These are phyloP conservation scores for Acanthamoeba lenticulata DNA, from an alignment of 208 protist genomes.

Conservation along the genomic window DNA sequence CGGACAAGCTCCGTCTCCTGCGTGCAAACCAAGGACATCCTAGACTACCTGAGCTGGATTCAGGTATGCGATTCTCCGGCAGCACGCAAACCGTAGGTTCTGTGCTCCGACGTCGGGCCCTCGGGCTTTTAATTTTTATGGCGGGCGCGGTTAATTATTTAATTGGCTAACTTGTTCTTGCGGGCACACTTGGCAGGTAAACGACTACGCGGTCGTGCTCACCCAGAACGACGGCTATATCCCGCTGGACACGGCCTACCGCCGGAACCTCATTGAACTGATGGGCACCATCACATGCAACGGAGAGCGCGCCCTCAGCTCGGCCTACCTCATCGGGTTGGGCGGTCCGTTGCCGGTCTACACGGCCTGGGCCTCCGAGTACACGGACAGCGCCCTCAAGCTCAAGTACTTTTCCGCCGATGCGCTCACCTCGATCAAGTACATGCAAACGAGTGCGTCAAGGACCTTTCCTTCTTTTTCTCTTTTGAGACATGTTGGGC, in stretches of 20 bases:
- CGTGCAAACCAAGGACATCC: background rate
- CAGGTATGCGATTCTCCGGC: background rate
- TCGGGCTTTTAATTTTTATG: too few relatives aligned
- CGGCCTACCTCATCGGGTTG: background rate
- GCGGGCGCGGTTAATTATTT: too few relatives aligned
- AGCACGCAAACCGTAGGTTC: too few relatives aligned
- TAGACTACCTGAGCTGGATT: background rate
- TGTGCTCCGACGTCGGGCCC: too few relatives aligned
- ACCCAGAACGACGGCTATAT: background rate
- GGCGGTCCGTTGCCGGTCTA: background rate
- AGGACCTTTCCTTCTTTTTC: background rate
- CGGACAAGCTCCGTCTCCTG: background rate
- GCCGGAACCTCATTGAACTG: background rate
- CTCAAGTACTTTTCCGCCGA: background rate
- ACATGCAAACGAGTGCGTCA: background rate
- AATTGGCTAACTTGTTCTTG: background rate
- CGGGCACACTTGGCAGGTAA: background rate
- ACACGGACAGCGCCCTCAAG: background rate
- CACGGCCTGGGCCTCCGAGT: background rate
- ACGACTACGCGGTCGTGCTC: background rate
- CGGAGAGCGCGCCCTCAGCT: background rate
- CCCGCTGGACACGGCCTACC: background rate
- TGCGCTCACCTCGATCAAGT: background rate
- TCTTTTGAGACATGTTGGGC: background rate
- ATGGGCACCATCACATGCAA: background rate